Evolutionary conservation across 2,329 filamentous ascomycete species (phyloP).

Genomic region (Microcera coccophila): DNA sequence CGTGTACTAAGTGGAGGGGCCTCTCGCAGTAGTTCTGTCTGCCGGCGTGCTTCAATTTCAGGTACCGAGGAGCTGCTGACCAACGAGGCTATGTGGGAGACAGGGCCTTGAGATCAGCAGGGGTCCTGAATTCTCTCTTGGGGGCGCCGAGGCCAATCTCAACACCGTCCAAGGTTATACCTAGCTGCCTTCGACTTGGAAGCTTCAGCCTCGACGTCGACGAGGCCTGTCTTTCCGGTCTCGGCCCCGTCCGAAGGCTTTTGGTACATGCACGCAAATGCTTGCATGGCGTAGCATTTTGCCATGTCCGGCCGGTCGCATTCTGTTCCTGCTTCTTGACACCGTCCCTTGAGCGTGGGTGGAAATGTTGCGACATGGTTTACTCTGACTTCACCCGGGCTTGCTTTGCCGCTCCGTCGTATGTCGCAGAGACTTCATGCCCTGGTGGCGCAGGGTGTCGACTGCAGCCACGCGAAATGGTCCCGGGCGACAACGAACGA

Average conservation of each 20-base stretch:
- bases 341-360: neutral
- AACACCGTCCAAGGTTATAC: neutral
- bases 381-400: neutral
- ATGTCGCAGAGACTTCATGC: neutral
- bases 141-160: neutral
- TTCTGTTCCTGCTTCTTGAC: neutral
- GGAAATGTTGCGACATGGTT: neutral
- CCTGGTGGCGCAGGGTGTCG: neutral
- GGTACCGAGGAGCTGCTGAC: constrained; percentile 18
- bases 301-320: neutral
- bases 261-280: neutral
- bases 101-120: constrained; percentile 19
- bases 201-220: neutral
- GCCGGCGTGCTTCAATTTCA: constrained; percentile 9
- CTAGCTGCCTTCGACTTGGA: neutral
- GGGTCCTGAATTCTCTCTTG: constrained; percentile 8
- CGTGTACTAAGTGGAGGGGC: constrained; percentile 7
- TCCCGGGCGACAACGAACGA: neutral
- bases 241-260: neutral
- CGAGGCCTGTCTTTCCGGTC: neutral
- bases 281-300: neutral
- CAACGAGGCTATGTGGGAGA: constrained; percentile 23
- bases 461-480: neutral
- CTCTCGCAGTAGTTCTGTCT: constrained; percentile 1
- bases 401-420: neutral